These are phyloP conservation scores for Blepharisma japonicum DNA, from an alignment of 73 alveolate species.

Conservation along the genomic window DNA sequence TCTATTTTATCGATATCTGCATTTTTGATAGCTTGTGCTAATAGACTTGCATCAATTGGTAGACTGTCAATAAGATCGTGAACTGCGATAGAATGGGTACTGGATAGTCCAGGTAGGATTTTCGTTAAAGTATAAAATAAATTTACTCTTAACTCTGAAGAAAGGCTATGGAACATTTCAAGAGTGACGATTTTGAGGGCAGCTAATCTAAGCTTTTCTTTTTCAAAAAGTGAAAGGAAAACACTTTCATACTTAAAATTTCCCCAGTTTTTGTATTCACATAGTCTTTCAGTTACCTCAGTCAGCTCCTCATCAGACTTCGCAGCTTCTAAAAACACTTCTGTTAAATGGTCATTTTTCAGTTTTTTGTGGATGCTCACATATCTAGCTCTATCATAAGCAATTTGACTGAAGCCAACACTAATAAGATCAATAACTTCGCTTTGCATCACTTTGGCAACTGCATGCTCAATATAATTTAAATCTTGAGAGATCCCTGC, in stretches of 20 bases:
- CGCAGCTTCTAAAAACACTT: not conserved
- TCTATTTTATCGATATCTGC: no score
- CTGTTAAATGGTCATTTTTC: not conserved
- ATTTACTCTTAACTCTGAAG: not conserved
- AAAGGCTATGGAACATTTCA: not conserved
- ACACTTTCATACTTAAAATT: no score
- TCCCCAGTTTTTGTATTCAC: no score
- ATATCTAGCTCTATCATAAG: not conserved
- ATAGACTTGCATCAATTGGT: no score
- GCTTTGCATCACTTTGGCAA: not conserved
- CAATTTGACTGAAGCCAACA: no score
- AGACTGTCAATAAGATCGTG: no score
- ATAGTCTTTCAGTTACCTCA: not conserved
- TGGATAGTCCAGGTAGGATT: not conserved
- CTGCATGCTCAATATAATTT: not conserved
- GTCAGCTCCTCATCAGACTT: not conserved
- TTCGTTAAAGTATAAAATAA: not conserved
- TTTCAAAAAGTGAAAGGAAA: no score
- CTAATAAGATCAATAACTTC: not conserved
- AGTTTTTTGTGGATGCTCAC: not conserved
- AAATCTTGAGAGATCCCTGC: constrained; percentile 14
- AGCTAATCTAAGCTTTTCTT: no score
- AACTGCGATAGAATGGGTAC: not conserved
- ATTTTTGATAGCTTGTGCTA: no score
- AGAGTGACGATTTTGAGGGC: not conserved